phyloP scores from a whole-genome alignment of 805 yeast species.

The Wickerhamiella cacticola region DNA sequence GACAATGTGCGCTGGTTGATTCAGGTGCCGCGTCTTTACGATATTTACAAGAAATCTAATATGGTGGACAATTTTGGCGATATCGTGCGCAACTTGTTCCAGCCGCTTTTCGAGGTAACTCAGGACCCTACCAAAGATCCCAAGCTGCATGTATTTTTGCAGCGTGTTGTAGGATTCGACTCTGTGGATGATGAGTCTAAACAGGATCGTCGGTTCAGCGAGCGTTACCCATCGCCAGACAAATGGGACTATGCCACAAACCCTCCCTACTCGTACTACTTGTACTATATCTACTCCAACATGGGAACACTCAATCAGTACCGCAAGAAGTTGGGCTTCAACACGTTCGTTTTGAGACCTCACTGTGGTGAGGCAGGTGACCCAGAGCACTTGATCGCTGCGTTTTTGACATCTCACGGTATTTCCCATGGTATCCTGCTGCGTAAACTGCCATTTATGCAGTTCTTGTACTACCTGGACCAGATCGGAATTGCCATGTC shows the following conservation, averaged over 20 bases:
- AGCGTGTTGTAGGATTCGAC: constrained; percentile 94
- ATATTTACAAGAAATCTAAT: constrained; percentile 68
- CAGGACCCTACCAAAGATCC: constrained; percentile 78
- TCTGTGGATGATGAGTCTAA: constrained; percentile 98
- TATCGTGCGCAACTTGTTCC: constrained; percentile 63
- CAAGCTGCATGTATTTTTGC: constrained; percentile 76
- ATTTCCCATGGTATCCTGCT: constrained; percentile 91
- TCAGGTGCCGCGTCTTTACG: constrained; percentile 90
- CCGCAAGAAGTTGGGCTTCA: constrained; percentile 62
- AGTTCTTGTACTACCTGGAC: constrained; percentile 82
- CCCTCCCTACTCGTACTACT: constrained; percentile 96
- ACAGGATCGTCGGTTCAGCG: constrained; percentile 67
- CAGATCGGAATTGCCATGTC: constrained; percentile 98
- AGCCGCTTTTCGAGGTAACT: constrained; percentile 84
- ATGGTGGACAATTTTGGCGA: constrained; percentile 63
- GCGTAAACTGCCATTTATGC: constrained; percentile 90
- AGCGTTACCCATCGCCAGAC: constrained; percentile 74
- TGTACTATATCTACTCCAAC: constrained; percentile 81
- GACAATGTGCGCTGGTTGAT: constrained; percentile 95
- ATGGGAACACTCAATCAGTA: constrained; percentile 75
- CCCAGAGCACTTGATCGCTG: constrained; percentile 87
- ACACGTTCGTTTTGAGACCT: constrained; percentile 89
- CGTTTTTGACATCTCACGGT: constrained; percentile 80
- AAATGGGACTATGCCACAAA: constrained; percentile 67
- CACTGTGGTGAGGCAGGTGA: constrained; percentile 99